Evolutionary conservation across 1,284 basidiomycete genomes (phyloP), one percentile per base, ranked within the genome.

Genomic region (Apiotrichum sp.): DNA sequence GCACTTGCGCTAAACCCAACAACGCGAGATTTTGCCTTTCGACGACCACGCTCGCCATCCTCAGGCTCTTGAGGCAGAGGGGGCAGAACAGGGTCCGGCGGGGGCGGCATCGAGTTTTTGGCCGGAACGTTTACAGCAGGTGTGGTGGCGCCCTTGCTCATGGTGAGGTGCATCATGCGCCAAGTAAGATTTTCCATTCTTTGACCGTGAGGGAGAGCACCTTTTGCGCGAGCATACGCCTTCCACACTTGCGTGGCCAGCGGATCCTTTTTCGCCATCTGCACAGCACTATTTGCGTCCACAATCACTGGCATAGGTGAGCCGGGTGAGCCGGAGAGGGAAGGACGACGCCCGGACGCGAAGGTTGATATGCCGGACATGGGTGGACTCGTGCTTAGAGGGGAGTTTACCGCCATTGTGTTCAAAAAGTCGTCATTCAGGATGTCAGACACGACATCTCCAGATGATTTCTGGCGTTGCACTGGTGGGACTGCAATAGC

Each of bases 101-200:
- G 51, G 9, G 53, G 53, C 13, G 58, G 52, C 44, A 52, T 50
- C 3, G 50, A 31, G 50, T 41, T 16, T 8, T 16, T 38, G 9
- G 3, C 39, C 32, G 4, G 31, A 50, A 2, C 14, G 42, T 44
- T 34, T 38, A 38, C 36, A 33, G 47, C 7, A 22, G 33, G 3
- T 41, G 6, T 39, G 51, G 16, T 22, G 16, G 70, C 67, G 43
- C 69, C 67, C 62, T 72, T 69, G 79, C 88, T 87, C 60, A 97
- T 77, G 8, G 87, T 88, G 69, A 98, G 80, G 44, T 93, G 88
- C 93, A 97, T 97, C 89, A 98, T 90, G 60, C 96, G 80, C 95
- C 95, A 97, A 0, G 93, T 96, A 52, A 97, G 74, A 71, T 96
- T 97, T 78, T 98, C 95, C 91, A 98, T 93, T 63, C 93, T 80